A percentile compares a stretch with the other conserved stretches of the same genome.
Conservation (phyloP, 805 yeast genomes). For the Kodamaea kakaduensis region DNA sequence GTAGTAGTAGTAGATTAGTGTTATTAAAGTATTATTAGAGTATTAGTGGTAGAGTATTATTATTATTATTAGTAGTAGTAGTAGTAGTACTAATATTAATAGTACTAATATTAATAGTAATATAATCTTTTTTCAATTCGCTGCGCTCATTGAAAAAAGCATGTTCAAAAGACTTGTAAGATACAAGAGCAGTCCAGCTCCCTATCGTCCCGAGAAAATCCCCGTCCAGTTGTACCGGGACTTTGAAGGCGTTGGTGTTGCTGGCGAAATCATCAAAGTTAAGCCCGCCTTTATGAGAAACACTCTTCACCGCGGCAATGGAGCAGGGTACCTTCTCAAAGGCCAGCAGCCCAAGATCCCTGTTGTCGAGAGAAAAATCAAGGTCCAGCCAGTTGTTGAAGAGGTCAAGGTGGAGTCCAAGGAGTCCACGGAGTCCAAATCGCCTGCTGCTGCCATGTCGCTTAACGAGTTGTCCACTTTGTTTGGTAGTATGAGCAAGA, state of each 20-base stretch:
- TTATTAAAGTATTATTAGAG: no score
- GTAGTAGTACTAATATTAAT: no score
- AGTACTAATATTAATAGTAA: no score
- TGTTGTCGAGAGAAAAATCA: constrained; percentile 27
- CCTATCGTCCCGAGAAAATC: constrained; percentile 39
- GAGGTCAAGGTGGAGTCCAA: not conserved
- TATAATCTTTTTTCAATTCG: no score
- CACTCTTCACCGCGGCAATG: constrained; percentile 62
- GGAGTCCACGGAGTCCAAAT: not conserved
- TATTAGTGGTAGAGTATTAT: no score
- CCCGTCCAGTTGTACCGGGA: constrained; percentile 74
- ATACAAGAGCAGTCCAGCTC: constrained; percentile 11
- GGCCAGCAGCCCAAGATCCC: constrained; percentile 37
- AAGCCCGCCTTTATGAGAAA: constrained; percentile 82
- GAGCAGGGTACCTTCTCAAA: constrained; percentile 62
- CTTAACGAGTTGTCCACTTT: constrained; percentile 36
- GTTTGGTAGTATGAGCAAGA: constrained; percentile 25
- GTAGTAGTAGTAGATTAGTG: no score
- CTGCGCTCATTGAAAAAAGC: no score
- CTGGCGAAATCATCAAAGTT: constrained; percentile 73
- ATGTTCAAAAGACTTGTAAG: constrained; percentile 15
- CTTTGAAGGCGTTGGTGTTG: constrained; percentile 56
- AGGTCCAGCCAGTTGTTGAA: constrained; percentile 6
- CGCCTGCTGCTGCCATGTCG: constrained; percentile 26
- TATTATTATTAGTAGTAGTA: no score